These are phyloP conservation scores for Fusarium foetens DNA, from an alignment of 2,329 filamentous ascomycete genomes.

Conservation along the genomic window DNA sequence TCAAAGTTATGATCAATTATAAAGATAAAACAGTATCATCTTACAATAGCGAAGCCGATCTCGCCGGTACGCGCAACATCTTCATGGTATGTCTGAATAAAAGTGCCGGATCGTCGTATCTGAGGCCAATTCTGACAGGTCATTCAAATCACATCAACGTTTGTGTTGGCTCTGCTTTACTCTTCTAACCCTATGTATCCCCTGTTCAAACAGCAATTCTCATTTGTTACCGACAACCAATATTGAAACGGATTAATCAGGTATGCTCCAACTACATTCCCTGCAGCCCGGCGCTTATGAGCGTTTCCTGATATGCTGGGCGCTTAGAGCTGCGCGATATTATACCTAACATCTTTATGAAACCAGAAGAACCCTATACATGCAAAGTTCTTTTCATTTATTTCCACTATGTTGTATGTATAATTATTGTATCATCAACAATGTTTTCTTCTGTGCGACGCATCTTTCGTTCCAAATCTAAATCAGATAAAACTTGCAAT, in stretches of 20 bases:
- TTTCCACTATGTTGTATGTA: too few relatives aligned
- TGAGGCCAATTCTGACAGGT: not conserved
- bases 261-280: too few relatives aligned
- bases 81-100: too few relatives aligned
- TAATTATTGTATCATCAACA: too few relatives aligned
- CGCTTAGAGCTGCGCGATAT: conserved; percentile 25
- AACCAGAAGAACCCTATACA: too few relatives aligned
- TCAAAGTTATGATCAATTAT: too few relatives aligned
- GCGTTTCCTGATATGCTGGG: not conserved
- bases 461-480: conserved; percentile 1
- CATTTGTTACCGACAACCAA: not conserved
- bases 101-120: not conserved
- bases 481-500: not conserved
- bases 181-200: not conserved
- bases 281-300: not conserved
- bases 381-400: too few relatives aligned
- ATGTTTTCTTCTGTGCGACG: conserved; percentile 11
- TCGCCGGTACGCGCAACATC: too few relatives aligned
- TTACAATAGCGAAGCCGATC: too few relatives aligned
- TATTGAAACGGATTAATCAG: too few relatives aligned
- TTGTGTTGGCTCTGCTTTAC: not conserved
- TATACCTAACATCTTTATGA: not conserved
- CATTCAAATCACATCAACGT: too few relatives aligned
- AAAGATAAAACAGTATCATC: too few relatives aligned
- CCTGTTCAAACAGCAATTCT: not conserved